A percentile compares a stretch with the other conserved stretches of the same genome.
These are phyloP conservation scores for Solanum chiquidenum DNA, from an alignment of 257 asterid species.

Conservation along the genomic window DNA sequence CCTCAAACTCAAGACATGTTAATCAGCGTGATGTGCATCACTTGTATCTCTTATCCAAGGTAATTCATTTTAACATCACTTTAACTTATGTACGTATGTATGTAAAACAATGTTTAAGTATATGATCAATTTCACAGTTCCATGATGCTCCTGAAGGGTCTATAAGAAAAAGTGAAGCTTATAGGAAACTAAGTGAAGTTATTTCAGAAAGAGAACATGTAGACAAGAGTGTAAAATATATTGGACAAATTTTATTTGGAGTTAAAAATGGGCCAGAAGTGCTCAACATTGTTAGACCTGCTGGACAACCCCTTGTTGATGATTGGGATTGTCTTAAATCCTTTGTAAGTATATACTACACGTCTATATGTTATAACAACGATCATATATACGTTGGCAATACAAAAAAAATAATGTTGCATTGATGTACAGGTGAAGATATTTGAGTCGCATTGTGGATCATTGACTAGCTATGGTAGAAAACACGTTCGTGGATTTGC, in stretches of 20 bases:
- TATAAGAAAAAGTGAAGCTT: slow-evolving; percentile 61
- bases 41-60: slow-evolving; percentile 74
- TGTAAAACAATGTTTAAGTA: no score
- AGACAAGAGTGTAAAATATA: slow-evolving; percentile 48
- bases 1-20: slow-evolving; percentile 18
- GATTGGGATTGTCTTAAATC: slow-evolving; percentile 86
- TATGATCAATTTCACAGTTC: slow-evolving; percentile 9
- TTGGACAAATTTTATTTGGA: slow-evolving; percentile 75
- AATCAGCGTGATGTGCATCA: slow-evolving; percentile 84
- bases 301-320: slow-evolving; percentile 78
- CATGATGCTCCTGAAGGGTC: slow-evolving; percentile 66
- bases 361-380: not conserved
- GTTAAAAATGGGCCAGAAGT: slow-evolving; percentile 43
- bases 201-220: slow-evolving; percentile 59
- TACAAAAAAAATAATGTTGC: not conserved
- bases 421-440: slow-evolving; percentile 37
- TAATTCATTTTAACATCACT: not conserved
- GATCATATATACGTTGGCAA: not conserved
- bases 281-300: slow-evolving; percentile 39
- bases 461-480: slow-evolving; percentile 76
- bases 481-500: slow-evolving; percentile 81
- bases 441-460: slow-evolving; percentile 69
- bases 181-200: slow-evolving; percentile 57
- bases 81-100: no score
- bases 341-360: slow-evolving; percentile 29